phyloP scores from a whole-genome alignment of 2,329 filamentous ascomycete genomes.

The Fusarium buharicum region DNA sequence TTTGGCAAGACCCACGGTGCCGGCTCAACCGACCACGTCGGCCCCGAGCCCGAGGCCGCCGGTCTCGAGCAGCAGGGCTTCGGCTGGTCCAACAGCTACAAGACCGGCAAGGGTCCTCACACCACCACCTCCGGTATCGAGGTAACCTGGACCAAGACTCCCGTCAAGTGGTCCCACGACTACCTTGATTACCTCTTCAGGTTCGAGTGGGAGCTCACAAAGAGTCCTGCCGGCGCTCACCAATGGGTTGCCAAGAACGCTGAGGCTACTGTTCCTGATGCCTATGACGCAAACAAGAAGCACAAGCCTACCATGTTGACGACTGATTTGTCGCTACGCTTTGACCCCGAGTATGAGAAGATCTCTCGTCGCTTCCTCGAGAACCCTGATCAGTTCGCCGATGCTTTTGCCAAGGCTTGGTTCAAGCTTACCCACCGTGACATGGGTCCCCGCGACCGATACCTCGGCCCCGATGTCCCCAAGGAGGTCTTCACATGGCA shows the following conservation, averaged over 20 bases:
- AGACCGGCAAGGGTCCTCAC: conserved; percentile 74
- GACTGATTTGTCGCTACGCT: conserved; percentile 69
- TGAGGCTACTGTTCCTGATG: conserved; percentile 52
- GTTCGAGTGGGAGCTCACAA: conserved; percentile 80
- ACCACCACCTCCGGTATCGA: conserved; percentile 81
- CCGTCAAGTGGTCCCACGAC: conserved; percentile 72
- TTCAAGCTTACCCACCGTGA: conserved; percentile 87
- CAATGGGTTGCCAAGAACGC: conserved; percentile 77
- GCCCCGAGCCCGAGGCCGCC: conserved; percentile 73
- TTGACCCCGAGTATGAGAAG: conserved; percentile 81
- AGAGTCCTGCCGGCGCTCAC: conserved; percentile 79
- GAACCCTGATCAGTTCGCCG: conserved; percentile 74
- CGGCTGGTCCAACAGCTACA: conserved; percentile 74
- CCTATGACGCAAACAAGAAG: conserved; percentile 35
- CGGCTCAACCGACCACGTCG: conserved; percentile 60
- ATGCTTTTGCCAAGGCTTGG: conserved; percentile 79
- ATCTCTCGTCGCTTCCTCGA: conserved; percentile 76
- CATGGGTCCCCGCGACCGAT: conserved; percentile 76
- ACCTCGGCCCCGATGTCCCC: conserved; percentile 79
- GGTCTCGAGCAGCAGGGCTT: conserved; percentile 73
- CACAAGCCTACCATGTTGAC: conserved; percentile 33
- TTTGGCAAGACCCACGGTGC: conserved; percentile 83
- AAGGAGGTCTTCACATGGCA: conserved; percentile 78
- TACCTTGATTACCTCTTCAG: conserved; percentile 83
- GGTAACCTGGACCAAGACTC: conserved; percentile 81